These are phyloP conservation scores for Phaeoacremonium minimum DNA, from an alignment of 2,329 filamentous ascomycete genomes.

Conservation along the genomic window DNA sequence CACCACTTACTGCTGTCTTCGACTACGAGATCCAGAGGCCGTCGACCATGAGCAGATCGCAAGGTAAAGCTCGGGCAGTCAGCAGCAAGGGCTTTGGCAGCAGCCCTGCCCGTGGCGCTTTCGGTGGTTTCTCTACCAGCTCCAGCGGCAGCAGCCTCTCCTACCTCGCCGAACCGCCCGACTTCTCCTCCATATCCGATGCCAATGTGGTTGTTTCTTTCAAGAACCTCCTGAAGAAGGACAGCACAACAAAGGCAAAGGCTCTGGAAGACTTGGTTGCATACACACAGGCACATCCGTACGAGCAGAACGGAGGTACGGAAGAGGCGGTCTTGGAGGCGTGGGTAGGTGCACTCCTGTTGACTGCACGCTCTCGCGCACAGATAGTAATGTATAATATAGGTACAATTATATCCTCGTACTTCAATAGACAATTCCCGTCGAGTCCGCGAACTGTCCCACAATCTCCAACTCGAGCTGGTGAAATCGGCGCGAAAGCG, in stretches of 20 bases:
- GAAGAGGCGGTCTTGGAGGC: slow-evolving; percentile 83
- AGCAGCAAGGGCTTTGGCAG: slow-evolving; percentile 11
- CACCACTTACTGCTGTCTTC: too few species aligned
- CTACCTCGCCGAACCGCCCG: slow-evolving; percentile 81
- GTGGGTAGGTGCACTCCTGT: slow-evolving; percentile 60
- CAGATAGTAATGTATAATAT: slow-evolving; percentile 29
- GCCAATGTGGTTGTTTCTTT: slow-evolving; percentile 83
- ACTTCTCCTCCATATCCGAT: slow-evolving; percentile 73
- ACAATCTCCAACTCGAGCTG: slow-evolving; percentile 64
- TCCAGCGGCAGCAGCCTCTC: slow-evolving; percentile 57
- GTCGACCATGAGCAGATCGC: slow-evolving; percentile 3
- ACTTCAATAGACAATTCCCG: slow-evolving; percentile 86
- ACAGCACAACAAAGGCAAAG: slow-evolving; percentile 86
- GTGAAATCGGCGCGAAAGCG: slow-evolving; percentile 69
- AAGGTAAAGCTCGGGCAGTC: slow-evolving; percentile 7
- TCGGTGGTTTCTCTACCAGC: slow-evolving; percentile 35
- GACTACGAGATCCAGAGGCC: not conserved
- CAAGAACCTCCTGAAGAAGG: slow-evolving; percentile 90
- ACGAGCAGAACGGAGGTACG: slow-evolving; percentile 53
- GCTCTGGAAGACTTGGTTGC: slow-evolving; percentile 79
- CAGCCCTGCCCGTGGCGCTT: slow-evolving; percentile 19
- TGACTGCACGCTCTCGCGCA: slow-evolving; percentile 19
- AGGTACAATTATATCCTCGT: slow-evolving; percentile 84
- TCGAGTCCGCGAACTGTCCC: slow-evolving; percentile 81
- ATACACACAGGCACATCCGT: slow-evolving; percentile 27